Evolutionary conservation across 2,329 filamentous ascomycete genomes (phyloP).

Genomic region (Monosporascus sp.): DNA sequence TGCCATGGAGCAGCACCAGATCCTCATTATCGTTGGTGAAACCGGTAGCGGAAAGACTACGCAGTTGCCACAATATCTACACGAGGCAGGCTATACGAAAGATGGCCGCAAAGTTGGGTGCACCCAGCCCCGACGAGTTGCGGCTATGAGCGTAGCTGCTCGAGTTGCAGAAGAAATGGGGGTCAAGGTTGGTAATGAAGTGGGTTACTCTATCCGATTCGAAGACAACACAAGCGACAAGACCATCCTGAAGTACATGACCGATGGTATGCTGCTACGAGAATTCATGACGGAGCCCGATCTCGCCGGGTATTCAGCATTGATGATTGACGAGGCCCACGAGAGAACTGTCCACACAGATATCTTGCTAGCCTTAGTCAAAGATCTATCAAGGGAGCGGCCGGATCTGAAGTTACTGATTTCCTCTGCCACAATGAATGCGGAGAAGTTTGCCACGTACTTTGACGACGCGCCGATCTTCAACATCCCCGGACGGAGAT

Average conservation of each 20-base stretch:
- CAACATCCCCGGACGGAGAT: slow-evolving; percentile 84
- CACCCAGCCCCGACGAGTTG: slow-evolving; percentile 90
- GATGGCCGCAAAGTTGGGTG: slow-evolving; percentile 81
- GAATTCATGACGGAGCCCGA: slow-evolving; percentile 88
- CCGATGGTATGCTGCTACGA: slow-evolving; percentile 88
- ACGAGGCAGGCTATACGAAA: slow-evolving; percentile 86
- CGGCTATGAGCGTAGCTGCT: slow-evolving; percentile 94
- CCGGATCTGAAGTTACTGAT: slow-evolving; percentile 88
- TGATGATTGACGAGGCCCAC: slow-evolving; percentile 98
- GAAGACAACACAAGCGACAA: slow-evolving; percentile 90
- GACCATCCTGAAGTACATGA: slow-evolving; percentile 93
- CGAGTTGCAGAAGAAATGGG: slow-evolving; percentile 94
- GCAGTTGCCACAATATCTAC: slow-evolving; percentile 87
- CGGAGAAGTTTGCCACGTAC: slow-evolving; percentile 84
- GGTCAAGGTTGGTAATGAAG: slow-evolving; percentile 82
- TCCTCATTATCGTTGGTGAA: slow-evolving; percentile 88
- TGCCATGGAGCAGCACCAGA: slow-evolving; percentile 81
- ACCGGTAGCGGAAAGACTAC: slow-evolving; percentile 96
- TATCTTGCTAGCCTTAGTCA: slow-evolving; percentile 80
- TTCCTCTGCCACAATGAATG: slow-evolving; percentile 91
- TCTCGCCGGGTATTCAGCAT: slow-evolving; percentile 71
- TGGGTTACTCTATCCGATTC: slow-evolving; percentile 92
- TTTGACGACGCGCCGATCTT: slow-evolving; percentile 93
- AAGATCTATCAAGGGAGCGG: slow-evolving; percentile 77
- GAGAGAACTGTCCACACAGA: slow-evolving; percentile 89